Base-by-base conservation (phyloP, 2,329 filamentous ascomycete genomes). In the Cladosporium sp. region DNA sequence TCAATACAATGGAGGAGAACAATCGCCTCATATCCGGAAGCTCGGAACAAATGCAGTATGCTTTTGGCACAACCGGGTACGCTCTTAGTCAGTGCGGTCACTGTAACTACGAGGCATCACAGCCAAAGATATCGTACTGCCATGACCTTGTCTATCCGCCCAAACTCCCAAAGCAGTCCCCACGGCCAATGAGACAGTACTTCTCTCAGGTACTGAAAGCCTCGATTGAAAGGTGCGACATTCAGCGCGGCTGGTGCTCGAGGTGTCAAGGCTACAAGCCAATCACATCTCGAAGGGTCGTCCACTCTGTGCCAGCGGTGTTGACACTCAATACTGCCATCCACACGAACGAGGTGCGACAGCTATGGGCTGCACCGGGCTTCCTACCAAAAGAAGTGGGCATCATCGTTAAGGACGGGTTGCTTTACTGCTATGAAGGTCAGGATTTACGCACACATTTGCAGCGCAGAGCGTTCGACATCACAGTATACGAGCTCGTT, bases 321-420 rank as follows among this genome's bases (percentile, higher is more conserved):
- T 73, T 99, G 61, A 88, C 95, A 77, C 81, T 99, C 24, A 97
- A 97, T 69, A 78, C 85, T 2, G 89, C 91, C 0, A 84, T 90
- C 10, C 87, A 89, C 39, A 87, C 77, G 45, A 82, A 85, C 2
- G 89, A 93, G 62, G 84, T 91, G 35, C 87, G 87, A 65, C 82
- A 88, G 59, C 80, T 96, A 15, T 99, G 95, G 95, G 85, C 90
- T 1, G 90, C 86, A 12, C 90, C 90, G 0, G 90, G 90, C 15
- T 99, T 93, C 87, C 78, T 99, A 12, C 94, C 94, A 0, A 89
- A 94, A 68, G 91, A 97, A 71, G 92, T 99, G 66, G 94, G 94
- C 36, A 84, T 99, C 67, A 90, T 96, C 58, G 84, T 96, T 58
- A 90, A 95, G 59, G 85, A 90, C 66, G 91, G 90, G n/a, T 90